Evolutionary conservation across 2,329 filamentous ascomycete genomes (phyloP).

Genomic region (Emmonsia crescens): DNA sequence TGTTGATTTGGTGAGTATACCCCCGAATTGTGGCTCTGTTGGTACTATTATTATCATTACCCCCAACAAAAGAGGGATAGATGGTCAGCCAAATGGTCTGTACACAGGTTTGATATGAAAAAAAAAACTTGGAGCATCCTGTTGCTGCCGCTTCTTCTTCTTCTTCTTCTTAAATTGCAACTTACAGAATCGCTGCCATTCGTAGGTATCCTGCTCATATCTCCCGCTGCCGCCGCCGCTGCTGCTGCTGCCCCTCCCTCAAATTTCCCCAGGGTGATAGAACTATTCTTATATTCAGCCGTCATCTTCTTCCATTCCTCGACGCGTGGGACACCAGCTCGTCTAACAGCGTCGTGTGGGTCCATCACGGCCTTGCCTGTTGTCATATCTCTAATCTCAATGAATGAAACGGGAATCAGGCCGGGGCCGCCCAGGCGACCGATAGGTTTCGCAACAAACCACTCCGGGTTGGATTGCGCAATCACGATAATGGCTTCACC

Average conservation of each 20-base stretch:
- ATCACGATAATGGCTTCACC: slow-evolving; percentile 98
- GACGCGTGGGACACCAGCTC: slow-evolving; percentile 83
- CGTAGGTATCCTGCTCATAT: slow-evolving; percentile 71
- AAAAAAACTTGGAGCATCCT: background rate
- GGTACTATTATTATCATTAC: slow-evolving; percentile 17
- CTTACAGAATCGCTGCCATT: slow-evolving; percentile 44
- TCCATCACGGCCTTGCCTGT: slow-evolving; percentile 74
- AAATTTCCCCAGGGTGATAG: slow-evolving; percentile 89
- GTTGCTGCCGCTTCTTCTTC: slow-evolving; percentile 10
- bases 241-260: slow-evolving; percentile 42
- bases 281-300: slow-evolving; percentile 97
- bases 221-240: slow-evolving; percentile 57
- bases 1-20: slow-evolving; percentile 31
- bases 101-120: background rate
- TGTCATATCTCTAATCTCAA: slow-evolving; percentile 90
- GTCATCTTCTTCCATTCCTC: slow-evolving; percentile 99
- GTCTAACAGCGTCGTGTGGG: slow-evolving; percentile 71
- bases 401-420: slow-evolving; percentile 89
- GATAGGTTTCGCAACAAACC: slow-evolving; percentile 99
- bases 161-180: slow-evolving; percentile 16
- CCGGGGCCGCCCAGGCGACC: slow-evolving; percentile 90
- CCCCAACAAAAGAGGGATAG: background rate
- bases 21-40: slow-evolving; percentile 28
- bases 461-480: slow-evolving; percentile 95
- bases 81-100: slow-evolving; percentile 7